Percentiles rank a stretch among this genome's conserved stretches.
Evolutionary conservation across 1,139 yeast genomes (phyloP).

Genomic region (Pneumocystis canis): DNA sequence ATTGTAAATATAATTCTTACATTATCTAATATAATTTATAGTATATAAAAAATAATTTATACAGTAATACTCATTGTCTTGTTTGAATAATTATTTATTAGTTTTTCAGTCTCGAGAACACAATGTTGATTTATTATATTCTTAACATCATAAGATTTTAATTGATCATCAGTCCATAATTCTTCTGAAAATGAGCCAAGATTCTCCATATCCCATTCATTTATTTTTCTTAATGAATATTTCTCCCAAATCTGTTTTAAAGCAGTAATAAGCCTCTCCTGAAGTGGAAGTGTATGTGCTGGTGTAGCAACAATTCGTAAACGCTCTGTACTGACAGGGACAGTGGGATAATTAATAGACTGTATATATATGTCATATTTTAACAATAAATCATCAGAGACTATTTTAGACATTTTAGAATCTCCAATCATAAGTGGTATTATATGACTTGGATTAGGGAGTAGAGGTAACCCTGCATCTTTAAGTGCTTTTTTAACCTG

Average conservation of each 20-base stretch:
- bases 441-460: conserved; percentile 94
- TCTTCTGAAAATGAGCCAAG: not conserved
- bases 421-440: conserved; percentile 91
- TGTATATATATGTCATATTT: conserved; percentile 86
- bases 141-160: not conserved
- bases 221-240: conserved; percentile 56
- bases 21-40: too few species aligned
- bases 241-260: conserved; percentile 68
- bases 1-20: too few species aligned
- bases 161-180: not conserved
- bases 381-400: conserved; percentile 74
- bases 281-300: conserved; percentile 67
- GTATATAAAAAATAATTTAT: too few species aligned
- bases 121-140: not conserved
- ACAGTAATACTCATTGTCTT: not conserved
- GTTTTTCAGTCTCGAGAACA: too few species aligned
- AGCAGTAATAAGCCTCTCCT: conserved; percentile 63
- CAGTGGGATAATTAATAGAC: conserved; percentile 97
- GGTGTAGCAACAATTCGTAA: conserved; percentile 96
- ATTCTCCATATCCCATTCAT: conserved; percentile 43
- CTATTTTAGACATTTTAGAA: conserved; percentile 80
- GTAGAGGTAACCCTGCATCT: conserved; percentile 74
- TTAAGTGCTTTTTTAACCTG: conserved; percentile 65
- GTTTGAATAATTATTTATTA: not conserved
- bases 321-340: conserved; percentile 88